Percentiles rank a stretch among this genome's conserved stretches.
Conservation (phyloP, 345 rosid species). For the Populus ilicifolia region DNA sequence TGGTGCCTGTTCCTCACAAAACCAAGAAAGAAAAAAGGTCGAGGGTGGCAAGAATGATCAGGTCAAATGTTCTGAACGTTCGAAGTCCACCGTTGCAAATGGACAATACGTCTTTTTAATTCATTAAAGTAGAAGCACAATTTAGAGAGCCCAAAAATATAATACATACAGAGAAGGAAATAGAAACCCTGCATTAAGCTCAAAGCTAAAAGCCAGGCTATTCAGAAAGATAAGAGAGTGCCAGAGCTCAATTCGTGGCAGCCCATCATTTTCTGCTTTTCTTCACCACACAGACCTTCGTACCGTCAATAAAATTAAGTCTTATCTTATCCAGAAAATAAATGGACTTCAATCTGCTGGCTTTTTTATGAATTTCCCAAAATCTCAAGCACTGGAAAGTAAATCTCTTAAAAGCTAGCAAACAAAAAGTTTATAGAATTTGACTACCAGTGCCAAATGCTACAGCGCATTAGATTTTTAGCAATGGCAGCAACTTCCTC, state of each 20-base stretch:
- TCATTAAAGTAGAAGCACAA: neutral
- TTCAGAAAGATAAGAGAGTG: neutral
- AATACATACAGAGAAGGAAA: neutral
- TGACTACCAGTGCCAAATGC: neutral
- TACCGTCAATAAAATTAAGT: neutral
- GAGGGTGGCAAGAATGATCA: neutral
- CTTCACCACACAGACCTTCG: slow-evolving; percentile 6
- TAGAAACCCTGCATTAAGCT: neutral
- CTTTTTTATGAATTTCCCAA: neutral
- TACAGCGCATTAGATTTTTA: neutral
- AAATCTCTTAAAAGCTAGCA: neutral
- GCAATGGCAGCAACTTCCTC: slow-evolving; percentile 48
- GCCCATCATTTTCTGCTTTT: neutral
- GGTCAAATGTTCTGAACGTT: neutral
- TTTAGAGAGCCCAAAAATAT: neutral
- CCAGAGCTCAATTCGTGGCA: neutral
- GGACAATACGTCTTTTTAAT: neutral
- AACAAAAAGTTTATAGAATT: neutral
- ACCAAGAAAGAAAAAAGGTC: too few species aligned
- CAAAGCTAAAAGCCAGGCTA: neutral
- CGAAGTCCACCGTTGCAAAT: neutral
- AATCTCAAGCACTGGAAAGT: neutral
- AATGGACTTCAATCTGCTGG: slow-evolving; percentile 9
- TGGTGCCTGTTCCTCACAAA: too few species aligned
- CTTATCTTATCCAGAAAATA: slow-evolving; percentile 33